Evolutionary conservation across 495 filamentous ascomycete species (phyloP), one percentile per base, ranked within the genome.

Genomic region (Lophium mytilinum): DNA sequence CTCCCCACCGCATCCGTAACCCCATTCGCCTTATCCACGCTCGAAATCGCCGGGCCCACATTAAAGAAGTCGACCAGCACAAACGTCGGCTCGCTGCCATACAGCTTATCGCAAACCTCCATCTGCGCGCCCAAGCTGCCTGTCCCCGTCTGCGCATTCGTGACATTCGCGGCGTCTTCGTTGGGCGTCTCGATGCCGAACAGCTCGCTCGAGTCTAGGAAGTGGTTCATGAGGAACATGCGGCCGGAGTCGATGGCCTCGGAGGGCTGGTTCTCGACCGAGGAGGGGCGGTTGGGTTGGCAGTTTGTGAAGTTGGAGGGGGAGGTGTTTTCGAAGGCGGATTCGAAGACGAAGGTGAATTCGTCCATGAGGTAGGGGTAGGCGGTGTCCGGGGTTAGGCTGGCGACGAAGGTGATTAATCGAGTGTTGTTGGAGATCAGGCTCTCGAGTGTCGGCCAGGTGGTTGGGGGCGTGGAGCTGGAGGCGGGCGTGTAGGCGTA

Each of bases 171-270:
- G 45, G 56, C 61, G 21, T 62, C 60, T 19, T 56, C 55, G 35
- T 68, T 60, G 8, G 69, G 69, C 7, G 57, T 57, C 45, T 69
- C 55, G 39, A 73, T 64, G 18, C 58, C 58, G 47, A 69, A 67
- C 11, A 55, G 50, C 34, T 61, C 24, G 1, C 43, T 18, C 8
- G 37, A 18, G 59, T 70, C 57, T 11, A 72, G 54, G 53, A 72
- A 72, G 65, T 72, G 71, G 62, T 73, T 73, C 69, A 68, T 66
- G 4, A 73, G 49, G 35, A 69, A 67, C 69, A 73, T 67, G 48
- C 61, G 54, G 39, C 61, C 64, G 1, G 64, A 56, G n/a, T 40
- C 7, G n/a, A 67, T 34, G 5, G 70, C 69, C 5, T 37, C 35
- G 6, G 49, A 14, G 19, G 67, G 52, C 40, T 55, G 17, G 37